Base-by-base conservation (phyloP, 805 yeast genomes). In the Dipodascopsis uninucleata region DNA sequence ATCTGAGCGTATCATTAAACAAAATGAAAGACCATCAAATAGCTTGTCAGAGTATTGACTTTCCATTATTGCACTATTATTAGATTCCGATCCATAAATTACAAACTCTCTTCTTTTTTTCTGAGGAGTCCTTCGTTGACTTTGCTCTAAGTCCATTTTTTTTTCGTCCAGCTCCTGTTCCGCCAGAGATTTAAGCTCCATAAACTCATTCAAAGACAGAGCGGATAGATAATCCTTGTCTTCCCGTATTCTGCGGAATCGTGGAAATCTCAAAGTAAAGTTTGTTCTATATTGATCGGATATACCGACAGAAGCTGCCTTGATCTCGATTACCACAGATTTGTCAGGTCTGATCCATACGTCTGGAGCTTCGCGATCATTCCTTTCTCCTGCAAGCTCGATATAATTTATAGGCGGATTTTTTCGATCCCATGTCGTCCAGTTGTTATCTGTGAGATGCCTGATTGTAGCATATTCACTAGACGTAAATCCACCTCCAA, bases 291-390 rank as follows among this genome's bases (percentile, higher is more conserved):
- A 88, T 2, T 74, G 63, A 9, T 67, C 68, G 1, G 75, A 68
- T 9, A 68, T 40, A 21, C 47, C 61, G 4, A 87, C 70, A 2
- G 88, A 79, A 34, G 95, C 69, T 0, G 95, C 94, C 59, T 84
- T 87, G 14, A 89, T 78, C 60, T 88, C 95, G 5, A 90, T 58
- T 0, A 90, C 90, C 2, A 89, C 59, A 1, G 95, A 83, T 23
- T 84, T 77, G 29, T 71, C 67, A 0, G 97, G 97, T 46, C 79
- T 68, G 22, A 90, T 83, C 94, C 96, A 89, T 47, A 72, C 74
- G 25, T 72, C 77, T 0, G 96, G 95, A 10, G 67, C 62, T 39
- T 74, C 67, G 12, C 50, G 39, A 9, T 43, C 45, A 2, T 47
- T 35, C 21, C 25, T 45, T 2, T 41, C 41, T 2, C 51, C 55